These are phyloP conservation scores for Pythium dissotocum DNA, from an alignment of 352 stramenopile genomes.

Conservation along the genomic window DNA sequence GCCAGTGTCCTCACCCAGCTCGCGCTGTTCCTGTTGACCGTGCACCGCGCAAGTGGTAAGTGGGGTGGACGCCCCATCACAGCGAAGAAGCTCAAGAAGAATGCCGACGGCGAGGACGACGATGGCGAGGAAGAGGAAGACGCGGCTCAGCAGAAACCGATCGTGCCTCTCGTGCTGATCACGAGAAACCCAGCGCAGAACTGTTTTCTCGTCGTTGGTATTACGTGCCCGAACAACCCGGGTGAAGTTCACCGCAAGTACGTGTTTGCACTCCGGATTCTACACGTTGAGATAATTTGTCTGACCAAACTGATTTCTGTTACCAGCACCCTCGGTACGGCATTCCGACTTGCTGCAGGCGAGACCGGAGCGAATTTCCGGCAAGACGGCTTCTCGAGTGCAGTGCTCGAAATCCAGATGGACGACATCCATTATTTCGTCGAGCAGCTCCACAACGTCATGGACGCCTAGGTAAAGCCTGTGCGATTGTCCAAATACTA, in stretches of 20 bases:
- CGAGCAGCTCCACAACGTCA: conserved; percentile 93
- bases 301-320: no score
- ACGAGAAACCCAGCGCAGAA: conserved; percentile 88
- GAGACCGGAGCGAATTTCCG: conserved; percentile 92
- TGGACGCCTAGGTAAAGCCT: conserved; percentile 60
- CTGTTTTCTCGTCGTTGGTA: conserved; percentile 95
- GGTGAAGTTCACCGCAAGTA: conserved; percentile 90
- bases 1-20: conserved; percentile 93
- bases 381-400: conserved; percentile 96
- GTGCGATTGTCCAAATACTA: background rate
- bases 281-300: no score
- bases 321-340: conserved; percentile 86
- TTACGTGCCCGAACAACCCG: conserved; percentile 89
- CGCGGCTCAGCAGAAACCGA: conserved; percentile 40
- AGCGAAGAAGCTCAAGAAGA: conserved; percentile 34
- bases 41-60: conserved; percentile 94
- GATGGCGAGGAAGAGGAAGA: conserved; percentile 31
- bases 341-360: conserved; percentile 93
- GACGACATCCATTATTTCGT: conserved; percentile 96
- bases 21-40: conserved; percentile 93
- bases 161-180: conserved; percentile 79
- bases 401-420: conserved; percentile 94
- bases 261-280: conserved; percentile 17
- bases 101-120: conserved; percentile 29
- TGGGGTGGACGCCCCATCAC: conserved; percentile 70